Evolutionary conservation across 2,329 filamentous ascomycete genomes (phyloP).

Genomic region (Fusarium scirpi): DNA sequence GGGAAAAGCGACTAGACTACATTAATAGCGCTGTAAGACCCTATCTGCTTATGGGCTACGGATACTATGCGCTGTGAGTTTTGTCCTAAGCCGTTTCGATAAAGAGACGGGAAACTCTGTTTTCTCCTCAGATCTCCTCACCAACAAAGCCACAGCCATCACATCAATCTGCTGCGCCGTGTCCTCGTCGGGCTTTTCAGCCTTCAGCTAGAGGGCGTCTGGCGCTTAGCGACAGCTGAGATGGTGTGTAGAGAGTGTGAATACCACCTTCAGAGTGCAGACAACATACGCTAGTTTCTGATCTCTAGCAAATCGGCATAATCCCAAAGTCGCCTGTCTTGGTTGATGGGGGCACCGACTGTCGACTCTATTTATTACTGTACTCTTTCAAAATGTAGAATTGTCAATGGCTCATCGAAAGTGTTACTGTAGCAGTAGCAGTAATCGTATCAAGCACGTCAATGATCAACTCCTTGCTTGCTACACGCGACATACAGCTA

Average conservation of each 20-base stretch:
- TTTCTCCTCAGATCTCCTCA: constrained; percentile 31
- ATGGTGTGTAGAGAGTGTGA: constrained; percentile 37
- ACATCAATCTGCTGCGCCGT: constrained; percentile 4
- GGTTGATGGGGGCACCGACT: not conserved
- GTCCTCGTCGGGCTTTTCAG: constrained; percentile 2
- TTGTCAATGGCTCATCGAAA: not conserved
- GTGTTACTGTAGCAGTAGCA: not conserved
- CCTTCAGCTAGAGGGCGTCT: constrained; percentile 26
- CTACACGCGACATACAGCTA: constrained; percentile 1
- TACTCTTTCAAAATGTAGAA: not conserved
- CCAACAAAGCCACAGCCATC: not conserved
- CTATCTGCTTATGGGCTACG: constrained; percentile 15
- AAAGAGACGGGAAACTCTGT: constrained; percentile 16
- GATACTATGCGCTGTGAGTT: not conserved
- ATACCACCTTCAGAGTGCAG: constrained; percentile 13
- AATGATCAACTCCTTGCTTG: not conserved
- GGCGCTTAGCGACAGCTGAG: constrained; percentile 41
- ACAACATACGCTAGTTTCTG: constrained; percentile 24
- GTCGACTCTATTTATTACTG: constrained; percentile 1
- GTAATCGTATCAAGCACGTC: not conserved
- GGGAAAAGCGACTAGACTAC: not conserved
- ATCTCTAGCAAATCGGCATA: constrained; percentile 29
- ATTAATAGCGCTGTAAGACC: not conserved
- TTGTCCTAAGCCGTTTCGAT: constrained; percentile 12
- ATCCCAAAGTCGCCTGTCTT: constrained; percentile 23